Conservation (phyloP, 192 early-diverging fungal genomes). For the Allomyces macrogynus region DNA sequence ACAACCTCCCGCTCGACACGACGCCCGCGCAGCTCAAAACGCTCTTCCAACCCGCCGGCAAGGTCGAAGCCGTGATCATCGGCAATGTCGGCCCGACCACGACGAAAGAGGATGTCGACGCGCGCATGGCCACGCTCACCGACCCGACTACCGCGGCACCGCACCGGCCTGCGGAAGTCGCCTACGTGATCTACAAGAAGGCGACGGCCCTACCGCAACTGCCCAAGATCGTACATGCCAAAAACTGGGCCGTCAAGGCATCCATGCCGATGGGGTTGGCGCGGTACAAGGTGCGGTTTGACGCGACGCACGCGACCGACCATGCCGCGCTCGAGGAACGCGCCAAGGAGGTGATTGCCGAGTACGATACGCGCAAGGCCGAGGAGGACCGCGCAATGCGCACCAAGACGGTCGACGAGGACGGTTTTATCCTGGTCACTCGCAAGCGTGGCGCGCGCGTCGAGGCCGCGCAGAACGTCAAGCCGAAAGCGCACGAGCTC, state of each 20-base stretch:
- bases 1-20: neutral
- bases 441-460: conserved; percentile 7
- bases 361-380: conserved; percentile 12
- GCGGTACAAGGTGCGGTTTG: neutral
- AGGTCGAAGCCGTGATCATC: neutral
- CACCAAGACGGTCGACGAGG: conserved; percentile 28
- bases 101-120: neutral
- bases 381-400: conserved; percentile 7
- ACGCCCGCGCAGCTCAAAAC: neutral
- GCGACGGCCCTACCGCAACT: neutral
- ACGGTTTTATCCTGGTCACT: conserved; percentile 34
- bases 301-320: conserved; percentile 5
- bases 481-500: conserved; percentile 23
- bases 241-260: neutral
- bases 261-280: neutral
- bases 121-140: neutral
- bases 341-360: conserved; percentile 12
- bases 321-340: conserved; percentile 7
- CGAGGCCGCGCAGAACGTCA: conserved; percentile 17
- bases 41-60: neutral
- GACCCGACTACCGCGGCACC: neutral
- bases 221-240: neutral
- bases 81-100: neutral
- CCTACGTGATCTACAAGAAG: neutral
- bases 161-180: neutral